Evolutionary conservation across 1,284 basidiomycete genomes (phyloP), one percentile per base, ranked within the genome.

Genomic region (Leccinum subspadiceum): DNA sequence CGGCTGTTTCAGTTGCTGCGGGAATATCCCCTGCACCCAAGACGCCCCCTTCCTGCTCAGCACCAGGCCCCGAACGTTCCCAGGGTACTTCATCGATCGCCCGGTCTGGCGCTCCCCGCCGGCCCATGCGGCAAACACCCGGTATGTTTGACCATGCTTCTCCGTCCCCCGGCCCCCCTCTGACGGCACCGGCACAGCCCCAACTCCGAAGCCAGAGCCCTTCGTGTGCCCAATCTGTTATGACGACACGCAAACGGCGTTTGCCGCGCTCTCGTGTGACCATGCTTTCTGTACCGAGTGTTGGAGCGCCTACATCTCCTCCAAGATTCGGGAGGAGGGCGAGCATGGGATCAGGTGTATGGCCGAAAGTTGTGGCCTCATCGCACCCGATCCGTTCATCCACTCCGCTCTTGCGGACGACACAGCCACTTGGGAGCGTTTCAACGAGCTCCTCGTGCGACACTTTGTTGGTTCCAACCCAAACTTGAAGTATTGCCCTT

Each of bases 171-270:
- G 31, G 12, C 10, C 24, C 9, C 29, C 24, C 20, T 29, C 56
- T 69, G 20, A 68, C 52, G 6, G 10, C 4, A 5, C 5, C 17
- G 54, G 29, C 59, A 60, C 68, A 70, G 68, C 62, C 54, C 64
- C 66, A 29, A 59, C 71, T 58, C 67, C 68, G 50, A 72, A 72
- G 54, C 63, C 53, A 15, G 83, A 79, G 53, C 81, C 81, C 6
- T 94, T 94, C 73, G 81, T 90, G 44, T 98, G 95, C 73, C 90
- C 92, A 6, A 92, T 97, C 71, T 98, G 95, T 78, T 97, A 89
- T 76, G 89, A 93, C 73, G 93, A 94, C 65, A 77, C 82, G 2
- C 82, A 85, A 61, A 79, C 85, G 12, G 80, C 80, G 35, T 84
- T 82, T 7, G 80, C 89, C 31, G 75, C 87, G 1, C 81, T 96